phyloP scores from a whole-genome alignment of 495 filamentous ascomycete genomes.

The Diplogelasinospora grovesii region DNA sequence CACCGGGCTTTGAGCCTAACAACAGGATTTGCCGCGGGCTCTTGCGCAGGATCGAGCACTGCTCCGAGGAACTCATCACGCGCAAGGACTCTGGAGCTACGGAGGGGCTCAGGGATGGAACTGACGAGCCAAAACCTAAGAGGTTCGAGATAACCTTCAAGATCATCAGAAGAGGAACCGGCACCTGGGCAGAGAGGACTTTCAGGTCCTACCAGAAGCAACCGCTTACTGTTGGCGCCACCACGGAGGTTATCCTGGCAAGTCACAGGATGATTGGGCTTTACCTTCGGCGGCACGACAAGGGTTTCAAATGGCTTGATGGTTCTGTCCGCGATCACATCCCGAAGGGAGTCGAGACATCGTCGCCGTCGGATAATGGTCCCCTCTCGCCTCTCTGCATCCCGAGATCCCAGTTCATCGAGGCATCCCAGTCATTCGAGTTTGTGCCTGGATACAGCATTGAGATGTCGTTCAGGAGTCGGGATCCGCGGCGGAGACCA shows the following conservation, averaged over 20 bases:
- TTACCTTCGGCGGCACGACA: conserved; percentile 39
- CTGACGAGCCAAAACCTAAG: conserved; percentile 31
- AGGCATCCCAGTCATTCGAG: conserved; percentile 37
- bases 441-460: conserved; percentile 38
- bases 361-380: conserved; percentile 22
- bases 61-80: conserved; percentile 40
- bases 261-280: conserved; percentile 39
- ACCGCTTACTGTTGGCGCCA: conserved; percentile 28
- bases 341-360: conserved; percentile 21
- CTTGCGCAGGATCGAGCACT: conserved; percentile 41
- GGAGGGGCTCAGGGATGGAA: conserved; percentile 28
- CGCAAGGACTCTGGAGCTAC: conserved; percentile 41
- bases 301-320: conserved; percentile 37
- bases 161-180: conserved; percentile 29
- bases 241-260: conserved; percentile 37
- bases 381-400: conserved; percentile 32
- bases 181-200: conserved; percentile 38
- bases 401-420: conserved; percentile 34
- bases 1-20: conserved; percentile 30
- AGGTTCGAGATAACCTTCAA: conserved; percentile 39
- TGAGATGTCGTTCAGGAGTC: conserved; percentile 32
- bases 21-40: conserved; percentile 35
- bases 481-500: conserved; percentile 26
- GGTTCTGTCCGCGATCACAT: conserved; percentile 27
- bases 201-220: conserved; percentile 41